Evolutionary conservation across 1,284 basidiomycete species (phyloP).

Genomic region (Coniophora puteana): DNA sequence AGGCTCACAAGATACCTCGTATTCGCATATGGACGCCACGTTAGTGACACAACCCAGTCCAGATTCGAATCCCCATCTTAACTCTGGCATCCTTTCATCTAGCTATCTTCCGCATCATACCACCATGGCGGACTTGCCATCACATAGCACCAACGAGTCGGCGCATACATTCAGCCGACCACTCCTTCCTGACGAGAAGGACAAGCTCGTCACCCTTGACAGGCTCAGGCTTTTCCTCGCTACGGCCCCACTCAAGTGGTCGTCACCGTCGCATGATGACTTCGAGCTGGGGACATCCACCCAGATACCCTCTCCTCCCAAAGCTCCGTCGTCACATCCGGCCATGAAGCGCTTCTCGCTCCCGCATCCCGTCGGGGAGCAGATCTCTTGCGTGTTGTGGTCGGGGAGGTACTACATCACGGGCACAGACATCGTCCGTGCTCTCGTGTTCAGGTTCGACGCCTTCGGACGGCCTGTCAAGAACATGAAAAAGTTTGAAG

Average conservation of each 20-base stretch:
- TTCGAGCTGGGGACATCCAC: conserved; percentile 16
- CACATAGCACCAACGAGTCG: too few species aligned
- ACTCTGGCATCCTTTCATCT: too few species aligned
- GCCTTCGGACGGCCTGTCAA: conserved; percentile 80
- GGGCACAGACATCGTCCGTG: conserved; percentile 86
- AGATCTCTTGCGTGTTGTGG: conserved; percentile 89
- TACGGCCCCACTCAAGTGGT: conserved; percentile 75
- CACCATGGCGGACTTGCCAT: too few species aligned
- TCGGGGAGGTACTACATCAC: conserved; percentile 88
- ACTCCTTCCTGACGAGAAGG: conserved; percentile 59
- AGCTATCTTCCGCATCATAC: too few species aligned
- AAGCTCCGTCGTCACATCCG: conserved; percentile 47
- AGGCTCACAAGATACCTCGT: too few species aligned
- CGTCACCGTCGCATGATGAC: conserved; percentile 20
- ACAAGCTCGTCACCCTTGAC: conserved; percentile 68
- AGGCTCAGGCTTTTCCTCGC: conserved; percentile 84
- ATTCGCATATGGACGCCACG: too few species aligned
- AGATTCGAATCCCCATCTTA: too few species aligned
- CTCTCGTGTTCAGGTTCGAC: conserved; percentile 86
- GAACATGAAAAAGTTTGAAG: conserved; percentile 91
- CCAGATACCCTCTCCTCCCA: conserved; percentile 14
- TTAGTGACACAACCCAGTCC: too few species aligned
- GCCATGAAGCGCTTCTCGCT: conserved; percentile 80
- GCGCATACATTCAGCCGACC: conserved; percentile 42
- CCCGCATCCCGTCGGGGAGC: conserved; percentile 82